Evolutionary conservation across 371 early-diverging fungal genomes (phyloP), one percentile per base, ranked within the genome.

Genomic region (Mucor saturninus): DNA sequence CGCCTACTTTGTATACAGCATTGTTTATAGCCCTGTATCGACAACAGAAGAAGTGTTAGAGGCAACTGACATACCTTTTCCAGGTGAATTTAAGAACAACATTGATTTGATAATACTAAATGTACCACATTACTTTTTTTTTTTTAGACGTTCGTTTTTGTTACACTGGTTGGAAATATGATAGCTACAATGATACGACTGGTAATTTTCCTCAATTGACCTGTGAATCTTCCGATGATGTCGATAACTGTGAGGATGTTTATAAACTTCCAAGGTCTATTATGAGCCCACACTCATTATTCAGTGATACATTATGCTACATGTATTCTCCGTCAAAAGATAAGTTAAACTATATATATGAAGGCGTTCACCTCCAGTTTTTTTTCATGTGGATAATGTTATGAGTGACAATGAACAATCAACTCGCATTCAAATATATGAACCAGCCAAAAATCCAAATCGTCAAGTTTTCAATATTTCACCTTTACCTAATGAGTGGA

Each of bases 361-460:
- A 35, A 8, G 35, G 35, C 8, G 8, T 8, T 4, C 35, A 35
- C 35, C 21, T 21, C 35, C 4, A 35, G 35, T 35, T 35, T 8
- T 35, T n/a, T 21, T 21, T 21, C 21, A 21, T 21, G 21, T 21
- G 21, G 21, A 1, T 21, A 21, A 21, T 21, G 21, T 21, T 21
- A 21, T 21, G 21, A 21, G 21, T 21, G 21, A 21, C 21, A 21
- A 21, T 21, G 21, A 21, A 21, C 35, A 35, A 35, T 35, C 21
- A 21, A 21, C 21, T 21, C 21, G 21, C n/a, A n/a, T 54, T n/a
- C 42, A 54, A 28, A 28, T 54, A 11, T 54, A 40, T 11, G 55
- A 54, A 28, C 55, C 39, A 6, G 3, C 8, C 3, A 54, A 54
- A 37, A 54, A 54, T 26, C 55, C 55, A 28, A 54, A 40, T 21